A percentile compares a stretch with the other conserved stretches of the same genome.
These are phyloP conservation scores for Sporothrix mexicana DNA, from an alignment of 2,329 filamentous ascomycete genomes.

Conservation along the genomic window DNA sequence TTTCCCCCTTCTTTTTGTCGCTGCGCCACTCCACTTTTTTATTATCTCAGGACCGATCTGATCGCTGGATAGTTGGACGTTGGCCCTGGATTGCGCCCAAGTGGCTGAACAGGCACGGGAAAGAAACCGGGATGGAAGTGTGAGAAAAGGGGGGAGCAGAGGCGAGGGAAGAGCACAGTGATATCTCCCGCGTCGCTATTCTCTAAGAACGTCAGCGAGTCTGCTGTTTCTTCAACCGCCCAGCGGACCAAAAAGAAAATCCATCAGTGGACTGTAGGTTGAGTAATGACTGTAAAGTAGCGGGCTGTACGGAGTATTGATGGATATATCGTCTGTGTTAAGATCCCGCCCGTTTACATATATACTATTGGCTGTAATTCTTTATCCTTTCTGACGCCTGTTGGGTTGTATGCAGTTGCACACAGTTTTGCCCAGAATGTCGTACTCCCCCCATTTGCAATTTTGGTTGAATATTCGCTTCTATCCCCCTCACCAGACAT, in stretches of 20 bases:
- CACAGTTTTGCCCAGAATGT: too few species aligned
- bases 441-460: background rate
- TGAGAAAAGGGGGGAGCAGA: too few species aligned
- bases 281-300: background rate
- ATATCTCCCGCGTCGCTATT: background rate
- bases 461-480: background rate
- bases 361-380: background rate
- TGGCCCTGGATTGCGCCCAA: background rate
- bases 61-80: background rate
- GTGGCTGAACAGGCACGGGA: background rate
- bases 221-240: background rate
- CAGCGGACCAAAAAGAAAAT: background rate
- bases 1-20: too few species aligned
- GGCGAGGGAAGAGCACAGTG: background rate
- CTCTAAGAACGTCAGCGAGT: background rate
- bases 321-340: background rate
- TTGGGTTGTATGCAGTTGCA: background rate
- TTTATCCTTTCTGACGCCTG: background rate
- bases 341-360: background rate
- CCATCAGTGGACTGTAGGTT: background rate
- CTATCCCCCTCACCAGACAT: background rate
- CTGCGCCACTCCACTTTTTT: slow-evolving; percentile 21
- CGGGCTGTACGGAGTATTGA: background rate
- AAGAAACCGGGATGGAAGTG: background rate
- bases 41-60: background rate